Base-by-base conservation (phyloP, 345 rosid species). In the Sisymbrium irio region DNA sequence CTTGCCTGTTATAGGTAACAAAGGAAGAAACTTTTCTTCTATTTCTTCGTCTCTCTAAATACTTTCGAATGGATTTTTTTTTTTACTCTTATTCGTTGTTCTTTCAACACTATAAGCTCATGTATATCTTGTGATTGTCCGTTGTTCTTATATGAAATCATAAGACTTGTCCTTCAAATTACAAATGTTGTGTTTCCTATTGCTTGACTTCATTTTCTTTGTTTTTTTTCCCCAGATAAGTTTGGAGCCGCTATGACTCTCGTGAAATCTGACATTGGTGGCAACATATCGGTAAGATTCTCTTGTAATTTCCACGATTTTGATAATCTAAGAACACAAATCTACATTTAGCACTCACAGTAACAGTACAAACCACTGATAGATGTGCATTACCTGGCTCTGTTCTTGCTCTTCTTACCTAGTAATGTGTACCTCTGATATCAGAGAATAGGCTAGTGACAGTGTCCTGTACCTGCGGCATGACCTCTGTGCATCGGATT, bases 181-280 rank as follows among this genome's bases (percentile, higher is more conserved):
- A 18, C 39, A 69, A 35, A 19, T 44, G 30, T 9, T 70, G n/a
- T 63, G 36, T 45, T 62, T 76, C 66, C 22, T 64, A 1, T 19
- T 55, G 56, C 12, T 12, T 64, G 20, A 57, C 28, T 63, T 27
- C 25, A 6, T 63, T 27, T 37, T 62, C 35, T 33, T 9, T 62
- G 15, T 41, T 56, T 63, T 59, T 35, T 27, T 27, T 9, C 20
- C 0, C 3, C 87, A 94, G 98, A 95, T 17, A 88, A 95, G 73
- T 95, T 95, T 81, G 97, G 99, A 75, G 83, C 96, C 30, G 92
- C 99, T 59, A 84, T 95, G 97, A 30, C 86, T 12, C 92, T 95
- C 14, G 97, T 95, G 71, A 95, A 95, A 82, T 69, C 87, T 72
- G 99, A 95, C 79, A 73, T 95, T 39, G 93, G 97, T 35, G 97